Percentiles rank a stretch among this genome's conserved stretches.
Conservation (phyloP, 345 rosid species). For the Balakata baccata region DNA sequence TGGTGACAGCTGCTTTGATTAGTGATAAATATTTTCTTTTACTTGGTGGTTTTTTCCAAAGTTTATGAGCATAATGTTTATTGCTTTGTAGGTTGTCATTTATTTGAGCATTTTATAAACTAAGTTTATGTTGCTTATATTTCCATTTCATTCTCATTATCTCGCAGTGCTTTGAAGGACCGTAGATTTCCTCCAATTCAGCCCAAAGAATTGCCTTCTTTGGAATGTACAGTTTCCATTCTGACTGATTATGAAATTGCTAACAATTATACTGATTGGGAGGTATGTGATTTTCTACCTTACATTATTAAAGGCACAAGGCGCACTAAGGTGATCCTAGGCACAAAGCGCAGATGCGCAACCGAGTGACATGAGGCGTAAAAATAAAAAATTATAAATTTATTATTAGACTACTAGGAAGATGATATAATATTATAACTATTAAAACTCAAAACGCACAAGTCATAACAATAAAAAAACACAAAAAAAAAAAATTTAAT, state of each 20-base stretch:
- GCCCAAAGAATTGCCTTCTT: constrained; percentile 78
- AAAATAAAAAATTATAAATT: too few relatives aligned
- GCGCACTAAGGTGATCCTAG: too few relatives aligned
- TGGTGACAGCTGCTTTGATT: not conserved
- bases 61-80: not conserved
- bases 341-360: too few relatives aligned
- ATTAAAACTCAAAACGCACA: too few relatives aligned
- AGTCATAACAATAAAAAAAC: too few relatives aligned
- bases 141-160: not conserved
- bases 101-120: not conserved
- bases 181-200: constrained; percentile 94
- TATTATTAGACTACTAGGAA: too few relatives aligned
- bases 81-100: not conserved
- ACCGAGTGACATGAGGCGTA: too few relatives aligned
- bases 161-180: constrained; percentile 89
- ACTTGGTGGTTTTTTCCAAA: not conserved
- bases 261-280: constrained; percentile 89
- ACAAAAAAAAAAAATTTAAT: too few relatives aligned
- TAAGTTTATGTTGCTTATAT: not conserved
- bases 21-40: not conserved
- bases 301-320: too few relatives aligned
- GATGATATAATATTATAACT: too few relatives aligned
- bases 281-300: constrained; percentile 48
- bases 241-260: constrained; percentile 75
- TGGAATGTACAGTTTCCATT: constrained; percentile 93